Base-by-base conservation (phyloP, 805 yeast species). In the Wickerhamomyces sydowiorum region DNA sequence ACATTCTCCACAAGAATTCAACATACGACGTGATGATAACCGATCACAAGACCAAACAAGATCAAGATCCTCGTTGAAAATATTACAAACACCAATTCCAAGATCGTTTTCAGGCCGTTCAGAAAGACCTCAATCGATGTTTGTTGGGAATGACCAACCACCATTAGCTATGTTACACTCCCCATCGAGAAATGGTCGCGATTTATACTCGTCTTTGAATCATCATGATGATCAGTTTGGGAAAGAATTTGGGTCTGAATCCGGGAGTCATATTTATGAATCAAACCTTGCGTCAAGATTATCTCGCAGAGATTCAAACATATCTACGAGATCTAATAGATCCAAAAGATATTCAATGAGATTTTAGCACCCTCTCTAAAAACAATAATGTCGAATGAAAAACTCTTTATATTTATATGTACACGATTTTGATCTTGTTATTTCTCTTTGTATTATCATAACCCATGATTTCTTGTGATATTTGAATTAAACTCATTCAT, bases 281-380 rank as follows among this genome's bases (percentile, higher is more conserved):
- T n/a, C n/a, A n/a, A n/a, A n/a, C n/a, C n/a, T n/a, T n/a, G n/a
- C n/a, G n/a, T 12, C 22, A 17, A 28, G 17, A 31, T 4, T 15
- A 9, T n/a, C 13, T 18, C 15, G 39, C 17, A 31, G 23, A 12
- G 27, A 18, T 15, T 32, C 38, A 10, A 32, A 13, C 17, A 12
- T 15, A 29, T 17, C 19, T 5, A 28, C 32, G 4, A 36, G 34
- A 17, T 25, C 38, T 32, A 32, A 20, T 4, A 32, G 32, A 25
- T 32, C 35, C 15, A 55, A 53, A 37, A 43, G 58, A 36, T 52
- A 53, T 32, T 53, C 59, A 2, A 47, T 53, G 58, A 47, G 59
- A 29, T 55, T 55, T 39, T 53, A 41, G 21, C 19, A 17, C 3
- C 3, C 20, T n/a, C 13, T 9, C 25, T 17, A 9, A 8, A 29